phyloP scores from a whole-genome alignment of 2,329 filamentous ascomycete genomes.

The Magnaporthiopsis poae region DNA sequence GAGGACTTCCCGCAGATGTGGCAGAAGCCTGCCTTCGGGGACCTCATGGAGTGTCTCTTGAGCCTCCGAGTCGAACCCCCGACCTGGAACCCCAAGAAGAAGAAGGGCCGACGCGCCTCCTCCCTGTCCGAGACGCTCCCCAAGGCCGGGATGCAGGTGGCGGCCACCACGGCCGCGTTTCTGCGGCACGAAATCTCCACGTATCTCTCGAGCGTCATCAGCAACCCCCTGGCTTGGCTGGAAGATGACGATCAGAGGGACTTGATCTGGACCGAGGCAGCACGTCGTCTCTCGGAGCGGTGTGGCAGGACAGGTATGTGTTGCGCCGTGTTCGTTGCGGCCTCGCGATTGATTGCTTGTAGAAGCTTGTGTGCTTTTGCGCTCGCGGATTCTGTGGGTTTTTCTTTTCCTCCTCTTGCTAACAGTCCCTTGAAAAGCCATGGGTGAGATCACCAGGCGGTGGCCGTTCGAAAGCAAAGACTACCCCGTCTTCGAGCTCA shows the following conservation, averaged over 20 bases:
- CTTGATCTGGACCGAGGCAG: conserved; percentile 66
- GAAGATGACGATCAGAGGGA: conserved; percentile 56
- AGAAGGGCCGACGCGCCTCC: neutral
- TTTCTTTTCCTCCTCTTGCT: no score
- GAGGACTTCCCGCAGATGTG: conserved; percentile 73
- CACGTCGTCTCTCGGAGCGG: conserved; percentile 69
- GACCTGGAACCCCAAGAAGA: conserved; percentile 49
- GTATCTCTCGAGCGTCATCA: conserved; percentile 62
- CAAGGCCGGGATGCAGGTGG: neutral
- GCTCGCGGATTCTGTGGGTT: no score
- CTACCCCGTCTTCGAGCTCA: conserved; percentile 47
- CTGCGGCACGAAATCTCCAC: conserved; percentile 42
- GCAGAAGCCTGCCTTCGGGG: conserved; percentile 57
- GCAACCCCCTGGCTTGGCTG: conserved; percentile 60
- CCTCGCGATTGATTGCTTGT: neutral
- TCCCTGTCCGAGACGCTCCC: neutral
- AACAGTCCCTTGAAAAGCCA: conserved; percentile 23
- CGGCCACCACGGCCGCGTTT: neutral
- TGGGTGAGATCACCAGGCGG: conserved; percentile 45
- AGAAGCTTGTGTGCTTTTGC: no score
- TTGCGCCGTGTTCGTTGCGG: neutral
- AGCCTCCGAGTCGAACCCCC: conserved; percentile 57
- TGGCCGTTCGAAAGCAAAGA: conserved; percentile 39
- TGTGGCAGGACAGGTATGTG: conserved; percentile 62
- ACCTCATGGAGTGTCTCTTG: conserved; percentile 56